Percentiles rank a stretch among this genome's conserved stretches.
These are phyloP conservation scores for Moniliophthora roreri DNA, from an alignment of 1,284 basidiomycete genomes.

Conservation along the genomic window DNA sequence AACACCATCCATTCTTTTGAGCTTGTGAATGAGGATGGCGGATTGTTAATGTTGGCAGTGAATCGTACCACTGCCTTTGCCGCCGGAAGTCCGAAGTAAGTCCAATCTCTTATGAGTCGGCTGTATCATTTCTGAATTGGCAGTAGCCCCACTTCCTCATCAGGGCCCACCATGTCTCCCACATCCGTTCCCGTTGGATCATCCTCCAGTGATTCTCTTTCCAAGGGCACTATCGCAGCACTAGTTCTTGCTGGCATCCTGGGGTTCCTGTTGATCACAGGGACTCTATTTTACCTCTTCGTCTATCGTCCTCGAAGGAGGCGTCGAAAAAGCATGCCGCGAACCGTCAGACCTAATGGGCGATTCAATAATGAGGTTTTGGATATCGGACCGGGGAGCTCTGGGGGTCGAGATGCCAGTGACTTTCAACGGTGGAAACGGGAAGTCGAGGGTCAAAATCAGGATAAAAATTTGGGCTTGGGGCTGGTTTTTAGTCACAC, in stretches of 20 bases:
- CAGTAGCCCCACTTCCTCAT: neutral
- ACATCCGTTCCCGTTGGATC: conserved; percentile 15
- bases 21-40: conserved; percentile 56
- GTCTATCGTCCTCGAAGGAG: conserved; percentile 44
- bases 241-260: conserved; percentile 56
- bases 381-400: conserved; percentile 19
- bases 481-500: conserved; percentile 43
- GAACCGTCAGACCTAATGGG: conserved; percentile 20
- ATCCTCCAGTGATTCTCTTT: conserved; percentile 17
- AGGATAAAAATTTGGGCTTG: conserved; percentile 34
- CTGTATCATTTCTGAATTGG: neutral
- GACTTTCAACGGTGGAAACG: neutral
- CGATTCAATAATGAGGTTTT: conserved; percentile 20
- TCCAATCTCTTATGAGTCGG: conserved; percentile 6
- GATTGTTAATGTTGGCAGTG: conserved; percentile 36
- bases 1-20: conserved; percentile 45
- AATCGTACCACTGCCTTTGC: conserved; percentile 33
- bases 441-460: conserved; percentile 18
- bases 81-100: conserved; percentile 34
- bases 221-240: conserved; percentile 62
- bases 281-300: conserved; percentile 40
- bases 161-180: conserved; percentile 16
- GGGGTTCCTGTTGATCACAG: conserved; percentile 43
- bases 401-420: neutral
- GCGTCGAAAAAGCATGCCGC: conserved; percentile 20